Base-by-base conservation (phyloP, 192 early-diverging fungal species). In the Umbelopsis sp. region DNA sequence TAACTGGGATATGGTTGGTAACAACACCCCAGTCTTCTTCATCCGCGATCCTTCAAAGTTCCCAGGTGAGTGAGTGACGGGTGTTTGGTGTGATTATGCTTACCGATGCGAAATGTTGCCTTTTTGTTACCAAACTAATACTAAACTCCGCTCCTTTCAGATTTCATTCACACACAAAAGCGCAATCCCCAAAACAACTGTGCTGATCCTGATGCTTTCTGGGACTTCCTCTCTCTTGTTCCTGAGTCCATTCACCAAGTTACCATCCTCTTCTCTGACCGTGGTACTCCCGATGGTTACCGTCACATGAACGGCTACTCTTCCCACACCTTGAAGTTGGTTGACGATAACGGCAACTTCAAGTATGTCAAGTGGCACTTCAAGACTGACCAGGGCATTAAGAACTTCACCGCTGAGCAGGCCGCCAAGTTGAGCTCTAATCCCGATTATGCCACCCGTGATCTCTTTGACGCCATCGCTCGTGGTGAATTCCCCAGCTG, bases 1-100 rank as follows among this genome's bases (percentile, higher is more conserved):
- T 72, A 94, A 90, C 83, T 94, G 89, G 89, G 91, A 94, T 76
- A 89, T 93, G 86, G 93, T 94, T 29, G 91, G 91, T 71, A 92
- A 93, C 85, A 93, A 93, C 86, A 93, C 87, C 41, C 93, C 93
- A 14, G 85, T 92, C 65, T 94, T 94, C 83, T 93, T 92, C 75
- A 88, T 94, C 74, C 89, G 90, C 50, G 92, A 93, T 77, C 87
- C 90, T 16, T 70, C 88, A 74, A 91, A 92, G 82, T 94, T 91
- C 84, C 93, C 93, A 26, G 71, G 71, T 73, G 53, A 59, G 24
- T 62, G 50, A 45, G 20, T 17, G 17, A 1, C 26, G 4, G 25
- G 29, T n/a, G 12, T 62, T 34, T 62, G 56, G 56, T 62, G 10
- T 32, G 56, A 62, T 62, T 62, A 29, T 62, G 56, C 56, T 62